Evolutionary conservation across 1,284 basidiomycete genomes (phyloP), one percentile per base, ranked within the genome.

Genomic region (Pascua sp.): DNA sequence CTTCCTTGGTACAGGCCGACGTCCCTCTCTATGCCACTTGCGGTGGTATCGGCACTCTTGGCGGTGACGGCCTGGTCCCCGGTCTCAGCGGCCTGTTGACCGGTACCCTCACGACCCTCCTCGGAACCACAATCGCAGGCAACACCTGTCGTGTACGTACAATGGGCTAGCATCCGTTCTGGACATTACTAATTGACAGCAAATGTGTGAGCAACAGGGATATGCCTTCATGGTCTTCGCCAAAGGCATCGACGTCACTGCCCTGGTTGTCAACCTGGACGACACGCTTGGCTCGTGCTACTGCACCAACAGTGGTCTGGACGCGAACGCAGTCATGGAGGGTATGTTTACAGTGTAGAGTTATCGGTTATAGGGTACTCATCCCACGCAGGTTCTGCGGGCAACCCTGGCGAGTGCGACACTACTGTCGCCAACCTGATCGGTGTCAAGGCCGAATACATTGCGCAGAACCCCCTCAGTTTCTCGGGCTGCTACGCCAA

Each of bases 371-470:
- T 11, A 11, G 40, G 32, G 11, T 9, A 9, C 9, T n/a, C 18
- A 17, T 42, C 16, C 42, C 32, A 36, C 40, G 8, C 18, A 51
- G 49, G 32, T 11, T 4, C 32, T 7, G 42, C 32, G 11, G n/a
- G 32, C 3, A 12, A 7, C 24, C 24, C 9, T 4, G 49, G 49
- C 5, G 11, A 15, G 5, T 51, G 49, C n/a, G 32, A 17, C 32
- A 43, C 49, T 10, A 17, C 32, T 16, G 12, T 51, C 41, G 40
- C 41, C 49, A 51, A 51, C 42, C 49, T 51, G 12, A 39, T 53
- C 15, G 51, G 51, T 15, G 43, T 45, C 17, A 40, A 47, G 24
- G 44, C 38, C 38, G 45, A 53, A 13, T 53, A 53, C 45, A 5
- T 53, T n/a, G 39, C 8, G 4, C 15, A 15, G 38, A 47, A 17